phyloP scores from a whole-genome alignment of 495 filamentous ascomycete species.

The Pyronema omphalodes region DNA sequence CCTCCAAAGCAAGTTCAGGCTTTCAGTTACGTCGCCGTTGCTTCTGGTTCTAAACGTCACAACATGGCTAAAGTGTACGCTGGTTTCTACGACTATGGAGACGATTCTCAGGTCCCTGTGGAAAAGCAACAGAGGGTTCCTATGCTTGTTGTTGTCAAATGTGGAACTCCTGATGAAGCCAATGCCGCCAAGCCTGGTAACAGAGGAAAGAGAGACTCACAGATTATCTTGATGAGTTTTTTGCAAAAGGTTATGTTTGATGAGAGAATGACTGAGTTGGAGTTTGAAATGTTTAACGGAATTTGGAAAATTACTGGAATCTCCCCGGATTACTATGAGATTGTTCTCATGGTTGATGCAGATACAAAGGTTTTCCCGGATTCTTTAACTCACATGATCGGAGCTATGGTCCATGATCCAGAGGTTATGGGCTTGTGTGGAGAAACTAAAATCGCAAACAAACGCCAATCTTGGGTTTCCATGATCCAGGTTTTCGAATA shows the following conservation, averaged over 20 bases:
- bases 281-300: conserved; percentile 99
- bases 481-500: conserved; percentile 99
- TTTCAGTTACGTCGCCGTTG: conserved; percentile 93
- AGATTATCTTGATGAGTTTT: conserved; percentile 99
- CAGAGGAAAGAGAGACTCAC: conserved; percentile 92
- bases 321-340: conserved; percentile 91
- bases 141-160: conserved; percentile 95
- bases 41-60: conserved; percentile 88
- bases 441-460: conserved; percentile 99
- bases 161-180: conserved; percentile 76
- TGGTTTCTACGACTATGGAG: conserved; percentile 93
- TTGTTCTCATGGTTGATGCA: conserved; percentile 96
- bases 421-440: conserved; percentile 99
- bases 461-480: conserved; percentile 79
- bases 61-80: conserved; percentile 99
- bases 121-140: conserved; percentile 97
- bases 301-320: conserved; percentile 97
- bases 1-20: conserved; percentile 60
- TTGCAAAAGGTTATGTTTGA: conserved; percentile 99
- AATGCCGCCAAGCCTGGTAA: conserved; percentile 77
- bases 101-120: conserved; percentile 51
- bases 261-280: conserved; percentile 98
- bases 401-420: conserved; percentile 96
- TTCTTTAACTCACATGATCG: conserved; percentile 94
- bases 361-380: conserved; percentile 99